These are phyloP conservation scores for Grosmannia serpens DNA, from an alignment of 2,329 filamentous ascomycete species.

Conservation along the genomic window DNA sequence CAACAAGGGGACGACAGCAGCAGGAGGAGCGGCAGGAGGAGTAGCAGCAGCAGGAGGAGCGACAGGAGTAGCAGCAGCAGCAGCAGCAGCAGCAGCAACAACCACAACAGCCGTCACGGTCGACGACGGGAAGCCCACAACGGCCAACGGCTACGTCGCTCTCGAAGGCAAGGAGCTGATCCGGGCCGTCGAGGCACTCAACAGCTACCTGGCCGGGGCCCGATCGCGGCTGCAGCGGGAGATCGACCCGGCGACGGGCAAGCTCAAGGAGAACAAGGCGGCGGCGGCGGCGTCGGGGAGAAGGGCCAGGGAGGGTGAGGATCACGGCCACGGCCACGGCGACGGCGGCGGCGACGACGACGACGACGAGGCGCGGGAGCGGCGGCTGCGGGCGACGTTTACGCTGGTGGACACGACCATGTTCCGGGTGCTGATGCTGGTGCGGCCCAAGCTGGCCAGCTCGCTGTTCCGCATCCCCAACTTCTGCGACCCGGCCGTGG, in stretches of 20 bases:
- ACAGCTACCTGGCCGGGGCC: conserved; percentile 79
- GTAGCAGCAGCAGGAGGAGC: conserved; percentile 18
- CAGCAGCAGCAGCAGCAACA: conserved; percentile 23
- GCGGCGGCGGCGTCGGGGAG: conserved; percentile 15
- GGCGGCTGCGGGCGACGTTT: conserved; percentile 64
- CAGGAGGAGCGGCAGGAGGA: conserved; percentile 14
- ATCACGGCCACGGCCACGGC: conserved; percentile 34
- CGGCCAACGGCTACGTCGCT: conserved; percentile 11
- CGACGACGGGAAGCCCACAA: neutral
- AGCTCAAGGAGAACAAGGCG: conserved; percentile 40
- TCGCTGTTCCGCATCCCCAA: conserved; percentile 92
- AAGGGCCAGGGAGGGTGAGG: neutral
- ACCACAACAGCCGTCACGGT: neutral
- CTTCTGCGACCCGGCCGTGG: conserved; percentile 91
- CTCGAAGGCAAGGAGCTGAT: conserved; percentile 75
- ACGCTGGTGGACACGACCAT: conserved; percentile 85
- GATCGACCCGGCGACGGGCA: conserved; percentile 51
- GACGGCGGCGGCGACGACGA: conserved; percentile 50
- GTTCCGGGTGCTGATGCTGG: conserved; percentile 92
- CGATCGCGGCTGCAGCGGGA: conserved; percentile 53
- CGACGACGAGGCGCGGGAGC: conserved; percentile 51
- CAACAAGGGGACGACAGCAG: conserved; percentile 31
- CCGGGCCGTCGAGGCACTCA: conserved; percentile 69
- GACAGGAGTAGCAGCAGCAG: too few species aligned
- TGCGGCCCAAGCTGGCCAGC: conserved; percentile 69